A percentile compares a stretch with the other conserved stretches of the same genome.
Conservation (phyloP, 2,329 filamentous ascomycete species). For the Colletotrichum neosansevieriae region DNA sequence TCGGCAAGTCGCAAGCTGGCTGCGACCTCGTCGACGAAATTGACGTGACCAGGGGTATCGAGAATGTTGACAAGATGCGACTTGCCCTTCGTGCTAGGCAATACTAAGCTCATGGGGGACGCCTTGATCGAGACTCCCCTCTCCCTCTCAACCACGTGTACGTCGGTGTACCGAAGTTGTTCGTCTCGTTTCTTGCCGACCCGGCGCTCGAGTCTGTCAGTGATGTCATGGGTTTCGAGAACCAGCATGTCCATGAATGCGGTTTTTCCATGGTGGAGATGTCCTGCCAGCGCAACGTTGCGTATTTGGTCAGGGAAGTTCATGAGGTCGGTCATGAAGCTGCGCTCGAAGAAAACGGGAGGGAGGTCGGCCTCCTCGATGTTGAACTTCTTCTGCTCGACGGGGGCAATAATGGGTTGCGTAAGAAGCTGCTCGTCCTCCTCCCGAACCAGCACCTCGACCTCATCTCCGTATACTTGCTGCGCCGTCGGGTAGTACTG, state of each 20-base stretch:
- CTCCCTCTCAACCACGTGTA: conserved; percentile 89
- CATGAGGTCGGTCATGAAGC: conserved; percentile 96
- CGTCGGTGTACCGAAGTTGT: conserved; percentile 94
- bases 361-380: conserved; percentile 93
- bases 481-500: conserved; percentile 99
- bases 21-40: conserved; percentile 98
- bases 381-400: conserved; percentile 96
- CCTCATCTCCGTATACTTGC: conserved; percentile 93
- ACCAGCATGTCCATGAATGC: conserved; percentile 99
- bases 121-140: conserved; percentile 92
- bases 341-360: conserved; percentile 85
- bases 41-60: conserved; percentile 97
- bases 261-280: conserved; percentile 97
- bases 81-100: conserved; percentile 90
- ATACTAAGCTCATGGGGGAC: conserved; percentile 91
- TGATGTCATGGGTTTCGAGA: conserved; percentile 91
- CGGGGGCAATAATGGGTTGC: conserved; percentile 92
- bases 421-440: conserved; percentile 95
- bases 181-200: conserved; percentile 86
- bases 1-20: conserved; percentile 88
- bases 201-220: conserved; percentile 81
- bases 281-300: conserved; percentile 91
- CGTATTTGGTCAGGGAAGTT: conserved; percentile 95
- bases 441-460: conserved; percentile 96
- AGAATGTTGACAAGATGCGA: conserved; percentile 95